These are phyloP conservation scores for Centrapalus pauciflorus DNA, from an alignment of 129 eudicot species.

Conservation along the genomic window DNA sequence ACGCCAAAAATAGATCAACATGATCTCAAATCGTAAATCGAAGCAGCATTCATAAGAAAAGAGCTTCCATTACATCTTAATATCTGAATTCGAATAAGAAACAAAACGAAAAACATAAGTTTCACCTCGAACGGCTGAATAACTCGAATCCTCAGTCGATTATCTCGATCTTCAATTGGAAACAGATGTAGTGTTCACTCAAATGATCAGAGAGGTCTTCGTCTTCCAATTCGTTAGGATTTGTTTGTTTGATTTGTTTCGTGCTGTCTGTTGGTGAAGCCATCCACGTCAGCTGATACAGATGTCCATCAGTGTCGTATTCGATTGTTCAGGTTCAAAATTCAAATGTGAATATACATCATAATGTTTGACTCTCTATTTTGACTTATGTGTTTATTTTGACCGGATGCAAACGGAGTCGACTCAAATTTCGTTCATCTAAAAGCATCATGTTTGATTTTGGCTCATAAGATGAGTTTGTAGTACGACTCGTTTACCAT, in stretches of 20 bases:
- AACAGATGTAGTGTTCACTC: neutral
- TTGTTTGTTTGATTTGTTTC: slow-evolving; percentile 4
- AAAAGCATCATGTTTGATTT: too few species aligned
- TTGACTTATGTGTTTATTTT: too few species aligned
- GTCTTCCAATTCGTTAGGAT: neutral
- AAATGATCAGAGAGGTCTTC: slow-evolving; percentile 4
- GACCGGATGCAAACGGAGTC: too few species aligned
- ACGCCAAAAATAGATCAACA: neutral
- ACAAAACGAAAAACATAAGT: neutral
- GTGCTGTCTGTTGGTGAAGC: slow-evolving; percentile 14
- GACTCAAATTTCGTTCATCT: too few species aligned
- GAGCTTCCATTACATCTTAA: neutral
- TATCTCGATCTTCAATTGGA: neutral
- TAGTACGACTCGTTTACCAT: too few species aligned
- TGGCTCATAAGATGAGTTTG: too few species aligned
- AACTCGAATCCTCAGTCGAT: slow-evolving; percentile 1
- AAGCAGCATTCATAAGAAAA: slow-evolving; percentile 3
- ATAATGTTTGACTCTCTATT: neutral
- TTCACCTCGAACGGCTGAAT: slow-evolving; percentile 10
- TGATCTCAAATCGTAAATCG: neutral
- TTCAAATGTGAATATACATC: too few species aligned
- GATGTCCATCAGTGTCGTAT: neutral
- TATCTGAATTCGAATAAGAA: neutral
- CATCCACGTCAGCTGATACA: slow-evolving; percentile 18
- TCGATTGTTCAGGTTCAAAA: neutral